Evolutionary conservation across 2,329 filamentous ascomycete genomes (phyloP).

Genomic region (Hortaea werneckii): DNA sequence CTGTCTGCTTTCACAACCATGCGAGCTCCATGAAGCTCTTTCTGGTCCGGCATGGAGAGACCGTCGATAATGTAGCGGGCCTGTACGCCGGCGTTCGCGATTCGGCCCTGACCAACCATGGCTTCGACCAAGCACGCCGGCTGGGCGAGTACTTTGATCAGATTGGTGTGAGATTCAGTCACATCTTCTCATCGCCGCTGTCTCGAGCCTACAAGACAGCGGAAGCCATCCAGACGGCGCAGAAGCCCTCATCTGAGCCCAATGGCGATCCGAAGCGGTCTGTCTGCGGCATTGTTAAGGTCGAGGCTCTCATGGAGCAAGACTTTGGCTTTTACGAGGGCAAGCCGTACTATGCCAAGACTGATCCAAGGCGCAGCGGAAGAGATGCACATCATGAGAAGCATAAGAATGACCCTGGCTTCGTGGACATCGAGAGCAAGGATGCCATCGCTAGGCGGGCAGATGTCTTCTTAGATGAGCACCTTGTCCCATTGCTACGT

Average conservation of each 20-base stretch:
- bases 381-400: slow-evolving; percentile 31
- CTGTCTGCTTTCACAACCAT: neutral
- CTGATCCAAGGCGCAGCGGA: slow-evolving; percentile 24
- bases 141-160: slow-evolving; percentile 58
- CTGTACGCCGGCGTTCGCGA: slow-evolving; percentile 73
- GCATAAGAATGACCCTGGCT: slow-evolving; percentile 33
- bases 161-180: slow-evolving; percentile 53
- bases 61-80: slow-evolving; percentile 73
- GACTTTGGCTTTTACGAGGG: slow-evolving; percentile 66
- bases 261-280: neutral
- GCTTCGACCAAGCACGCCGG: slow-evolving; percentile 64
- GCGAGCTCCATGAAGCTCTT: slow-evolving; percentile 49
- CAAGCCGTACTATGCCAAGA: slow-evolving; percentile 42
- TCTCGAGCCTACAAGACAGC: slow-evolving; percentile 65
- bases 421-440: slow-evolving; percentile 55
- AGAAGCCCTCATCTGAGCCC: neutral
- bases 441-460: slow-evolving; percentile 56
- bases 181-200: slow-evolving; percentile 69
- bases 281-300: slow-evolving; percentile 28
- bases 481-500: slow-evolving; percentile 49
- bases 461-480: slow-evolving; percentile 54
- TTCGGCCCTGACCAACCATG: slow-evolving; percentile 71
- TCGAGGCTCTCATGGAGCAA: slow-evolving; percentile 55
- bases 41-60: slow-evolving; percentile 80
- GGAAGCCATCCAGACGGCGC: slow-evolving; percentile 43